Evolutionary conservation across 1,284 basidiomycete species (phyloP).

Genomic region (Trametes versicolor): DNA sequence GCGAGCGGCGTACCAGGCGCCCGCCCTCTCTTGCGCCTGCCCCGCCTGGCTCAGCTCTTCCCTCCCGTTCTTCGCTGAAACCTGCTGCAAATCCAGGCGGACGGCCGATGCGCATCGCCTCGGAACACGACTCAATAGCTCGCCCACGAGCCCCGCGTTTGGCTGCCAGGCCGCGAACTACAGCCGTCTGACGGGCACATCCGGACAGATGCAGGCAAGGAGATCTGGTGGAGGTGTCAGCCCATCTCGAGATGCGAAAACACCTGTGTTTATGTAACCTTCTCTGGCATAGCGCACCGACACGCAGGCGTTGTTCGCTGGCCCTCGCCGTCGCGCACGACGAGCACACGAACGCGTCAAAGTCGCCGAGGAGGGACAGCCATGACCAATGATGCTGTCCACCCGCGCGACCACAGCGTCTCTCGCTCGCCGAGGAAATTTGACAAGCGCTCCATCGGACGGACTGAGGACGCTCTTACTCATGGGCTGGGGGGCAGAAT

Average conservation of each 20-base stretch:
- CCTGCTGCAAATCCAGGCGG: neutral
- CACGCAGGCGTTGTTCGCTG: conserved; percentile 16
- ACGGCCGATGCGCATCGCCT: conserved; percentile 3
- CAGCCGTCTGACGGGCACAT: conserved; percentile 14
- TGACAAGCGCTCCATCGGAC: conserved; percentile 26
- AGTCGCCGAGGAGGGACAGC: conserved; percentile 29
- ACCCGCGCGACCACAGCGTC: conserved; percentile 17
- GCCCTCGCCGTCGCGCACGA: conserved; percentile 17
- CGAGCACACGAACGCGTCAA: conserved; percentile 11
- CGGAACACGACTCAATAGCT: neutral
- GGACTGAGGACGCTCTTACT: conserved; percentile 21
- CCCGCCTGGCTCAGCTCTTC: neutral
- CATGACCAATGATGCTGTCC: conserved; percentile 27
- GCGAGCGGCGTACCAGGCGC: neutral
- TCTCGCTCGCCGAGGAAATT: conserved; percentile 21
- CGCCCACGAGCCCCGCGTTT: neutral
- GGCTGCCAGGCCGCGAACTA: conserved; percentile 3
- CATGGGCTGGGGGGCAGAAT: conserved; percentile 13
- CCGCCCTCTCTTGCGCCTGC: neutral
- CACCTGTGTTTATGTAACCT: conserved; percentile 27
- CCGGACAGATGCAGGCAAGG: conserved; percentile 32
- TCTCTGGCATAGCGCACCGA: conserved; percentile 28
- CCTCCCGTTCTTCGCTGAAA: conserved; percentile 7
- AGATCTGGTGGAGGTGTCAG: conserved; percentile 29
- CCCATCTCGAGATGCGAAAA: conserved; percentile 14